Base-by-base conservation (phyloP, 1,284 basidiomycete species). In the Crucibulum parvulum region DNA sequence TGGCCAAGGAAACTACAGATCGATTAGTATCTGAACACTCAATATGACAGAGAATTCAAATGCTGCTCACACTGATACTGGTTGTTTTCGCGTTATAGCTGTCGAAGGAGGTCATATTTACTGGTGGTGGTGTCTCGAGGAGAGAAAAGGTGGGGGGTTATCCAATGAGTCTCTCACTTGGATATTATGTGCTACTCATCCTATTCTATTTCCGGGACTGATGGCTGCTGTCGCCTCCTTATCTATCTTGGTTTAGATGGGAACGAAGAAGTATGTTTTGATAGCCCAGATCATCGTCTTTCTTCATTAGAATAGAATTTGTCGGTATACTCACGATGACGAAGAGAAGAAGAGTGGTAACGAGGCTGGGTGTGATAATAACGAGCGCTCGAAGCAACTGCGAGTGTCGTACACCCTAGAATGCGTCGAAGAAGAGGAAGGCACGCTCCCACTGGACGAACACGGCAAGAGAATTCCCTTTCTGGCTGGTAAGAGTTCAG, bases 1-100 rank as follows among this genome's bases (percentile, higher is more conserved):
- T 15, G 85, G 85, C 81, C 84, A 86, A 46, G 79, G 70, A 67
- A 81, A 85, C 85, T 87, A 53, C 7, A 24, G 4, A 24, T 24
- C 24, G 64, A 45, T n/a, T 50, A n/a, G 9, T 15, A 46, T n/a
- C 55, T 47, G 36, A 55, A 24, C 24, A 24, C 24, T 24, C 24
- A 24, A 24, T 4, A 24, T 24, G 24, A 24, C 24, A 24, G 24
- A 24, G 24, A 24, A 24, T 24, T 24, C 4, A 24, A 24, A 4
- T 24, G 24, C 24, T 36, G 59, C 76, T 54, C 59, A 81, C 79
- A 50, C 71, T 75, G 48, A 81, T 73, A 59, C 72, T 79, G 15
- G 78, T 81, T 15, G 76, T 76, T 67, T 74, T 78, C 16, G 77
- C 67, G 60, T 73, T 78, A 65, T 76, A 79, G 18, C 77, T 73